Conservation (phyloP, 2,329 filamentous ascomycete genomes). For the Trichoderma harzianum region DNA sequence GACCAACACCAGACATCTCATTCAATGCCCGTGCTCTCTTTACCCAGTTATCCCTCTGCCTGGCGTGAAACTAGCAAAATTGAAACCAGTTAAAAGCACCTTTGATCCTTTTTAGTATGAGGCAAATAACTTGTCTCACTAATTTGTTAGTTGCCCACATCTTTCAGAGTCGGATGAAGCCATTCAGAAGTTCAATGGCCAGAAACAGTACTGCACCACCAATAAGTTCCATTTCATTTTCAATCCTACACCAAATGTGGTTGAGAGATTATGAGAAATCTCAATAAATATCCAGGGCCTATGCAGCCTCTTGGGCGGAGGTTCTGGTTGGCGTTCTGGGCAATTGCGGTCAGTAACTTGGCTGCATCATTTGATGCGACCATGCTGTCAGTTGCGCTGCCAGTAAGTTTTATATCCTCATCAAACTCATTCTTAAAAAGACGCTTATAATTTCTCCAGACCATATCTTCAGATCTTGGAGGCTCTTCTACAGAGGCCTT, state of each 20-base stretch:
- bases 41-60: too few relatives aligned
- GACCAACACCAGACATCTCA: too few relatives aligned
- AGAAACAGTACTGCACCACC: background rate
- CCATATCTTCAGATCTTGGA: background rate
- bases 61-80: too few relatives aligned
- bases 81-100: too few relatives aligned
- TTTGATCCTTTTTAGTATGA: too few relatives aligned
- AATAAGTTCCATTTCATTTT: background rate
- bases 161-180: background rate
- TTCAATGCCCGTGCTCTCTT: too few relatives aligned
- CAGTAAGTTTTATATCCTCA: background rate
- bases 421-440: background rate
- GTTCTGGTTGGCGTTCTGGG: background rate
- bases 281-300: background rate
- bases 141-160: background rate
- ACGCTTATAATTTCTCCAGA: background rate
- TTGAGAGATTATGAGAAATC: background rate
- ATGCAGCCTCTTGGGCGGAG: background rate
- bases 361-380: background rate
- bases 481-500: background rate
- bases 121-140: too few relatives aligned
- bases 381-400: background rate
- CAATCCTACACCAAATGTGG: rapidly evolving
- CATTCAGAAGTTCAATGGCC: background rate
- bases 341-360: background rate